A percentile compares a stretch with the other conserved stretches of the same genome.
Evolutionary conservation across 495 filamentous ascomycete genomes (phyloP).

Genomic region (Hypoxylon cercidicola): DNA sequence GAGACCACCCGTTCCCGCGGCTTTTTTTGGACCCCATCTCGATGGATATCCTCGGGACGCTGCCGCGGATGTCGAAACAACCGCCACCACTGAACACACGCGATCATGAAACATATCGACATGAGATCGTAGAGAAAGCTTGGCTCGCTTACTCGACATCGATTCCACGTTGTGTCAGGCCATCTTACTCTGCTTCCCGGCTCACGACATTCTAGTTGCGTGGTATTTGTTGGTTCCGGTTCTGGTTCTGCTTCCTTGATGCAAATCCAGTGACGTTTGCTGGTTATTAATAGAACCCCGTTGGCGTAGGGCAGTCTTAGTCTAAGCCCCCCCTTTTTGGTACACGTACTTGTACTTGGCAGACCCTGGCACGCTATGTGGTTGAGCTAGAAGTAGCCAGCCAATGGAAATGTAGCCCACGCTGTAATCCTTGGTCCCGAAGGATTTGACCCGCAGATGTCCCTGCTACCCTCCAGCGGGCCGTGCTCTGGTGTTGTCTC

Average conservation of each 20-base stretch:
- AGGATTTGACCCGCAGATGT: constrained; percentile 34
- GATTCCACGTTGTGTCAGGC: constrained; percentile 17
- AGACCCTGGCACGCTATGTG: constrained; percentile 23
- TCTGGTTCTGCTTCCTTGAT: constrained; percentile 31
- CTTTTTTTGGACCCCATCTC: constrained; percentile 36
- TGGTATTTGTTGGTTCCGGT: constrained; percentile 25
- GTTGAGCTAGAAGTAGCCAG: constrained; percentile 32
- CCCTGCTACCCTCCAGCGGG: constrained; percentile 26
- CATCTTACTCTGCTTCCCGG: constrained; percentile 26
- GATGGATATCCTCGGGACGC: constrained; percentile 30
- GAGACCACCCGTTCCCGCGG: constrained; percentile 33
- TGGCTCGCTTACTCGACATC: constrained; percentile 12
- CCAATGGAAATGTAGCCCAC: constrained; percentile 17
- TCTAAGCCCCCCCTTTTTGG: constrained; percentile 36
- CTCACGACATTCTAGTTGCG: constrained; percentile 21
- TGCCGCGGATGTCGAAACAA: constrained; percentile 32
- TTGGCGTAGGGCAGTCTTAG: constrained; percentile 13
- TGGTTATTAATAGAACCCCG: constrained; percentile 40
- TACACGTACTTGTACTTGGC: constrained; percentile 24
- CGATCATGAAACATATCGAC: constrained; percentile 41
- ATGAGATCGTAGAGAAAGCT: constrained; percentile 15
- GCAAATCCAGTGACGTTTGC: constrained; percentile 29
- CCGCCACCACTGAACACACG: constrained; percentile 32
- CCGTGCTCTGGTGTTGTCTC: constrained; percentile 24
- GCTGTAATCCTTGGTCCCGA: constrained; percentile 15